These are phyloP conservation scores for Aspergillus egyptiacus DNA, from an alignment of 495 filamentous ascomycete genomes.

Conservation along the genomic window DNA sequence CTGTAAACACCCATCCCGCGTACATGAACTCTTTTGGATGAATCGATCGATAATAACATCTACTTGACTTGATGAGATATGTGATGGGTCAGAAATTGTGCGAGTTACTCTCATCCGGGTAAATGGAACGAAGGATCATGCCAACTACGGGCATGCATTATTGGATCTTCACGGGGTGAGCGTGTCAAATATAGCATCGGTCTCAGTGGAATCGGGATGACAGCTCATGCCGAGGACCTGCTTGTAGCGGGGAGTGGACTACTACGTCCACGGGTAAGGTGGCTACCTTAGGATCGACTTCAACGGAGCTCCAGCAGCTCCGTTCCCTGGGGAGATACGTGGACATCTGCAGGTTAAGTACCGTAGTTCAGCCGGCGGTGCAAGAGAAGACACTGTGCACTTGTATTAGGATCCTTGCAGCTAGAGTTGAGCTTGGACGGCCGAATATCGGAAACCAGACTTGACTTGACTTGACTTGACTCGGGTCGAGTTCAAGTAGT, in stretches of 20 bases:
- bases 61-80: background rate
- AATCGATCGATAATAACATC: too few species aligned
- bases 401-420: constrained; percentile 3
- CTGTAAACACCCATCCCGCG: background rate
- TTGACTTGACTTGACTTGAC: too few species aligned
- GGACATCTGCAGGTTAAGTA: constrained; percentile 2
- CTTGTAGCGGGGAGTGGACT: background rate
- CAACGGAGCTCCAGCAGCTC: background rate
- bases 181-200: background rate
- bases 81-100: constrained; percentile 6
- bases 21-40: background rate
- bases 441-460: background rate
- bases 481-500: background rate
- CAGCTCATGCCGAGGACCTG: background rate
- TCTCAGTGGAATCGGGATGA: background rate
- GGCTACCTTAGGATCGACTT: too few species aligned
- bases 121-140: background rate
- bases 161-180: too few species aligned
- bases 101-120: background rate
- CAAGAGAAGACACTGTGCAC: background rate
- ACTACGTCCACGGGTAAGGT: too few species aligned
- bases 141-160: too few species aligned
- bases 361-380: background rate
- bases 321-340: background rate
- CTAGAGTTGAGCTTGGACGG: background rate